These are phyloP conservation scores for Colletotrichum tanaceti DNA, from an alignment of 2,329 filamentous ascomycete species.

Conservation along the genomic window DNA sequence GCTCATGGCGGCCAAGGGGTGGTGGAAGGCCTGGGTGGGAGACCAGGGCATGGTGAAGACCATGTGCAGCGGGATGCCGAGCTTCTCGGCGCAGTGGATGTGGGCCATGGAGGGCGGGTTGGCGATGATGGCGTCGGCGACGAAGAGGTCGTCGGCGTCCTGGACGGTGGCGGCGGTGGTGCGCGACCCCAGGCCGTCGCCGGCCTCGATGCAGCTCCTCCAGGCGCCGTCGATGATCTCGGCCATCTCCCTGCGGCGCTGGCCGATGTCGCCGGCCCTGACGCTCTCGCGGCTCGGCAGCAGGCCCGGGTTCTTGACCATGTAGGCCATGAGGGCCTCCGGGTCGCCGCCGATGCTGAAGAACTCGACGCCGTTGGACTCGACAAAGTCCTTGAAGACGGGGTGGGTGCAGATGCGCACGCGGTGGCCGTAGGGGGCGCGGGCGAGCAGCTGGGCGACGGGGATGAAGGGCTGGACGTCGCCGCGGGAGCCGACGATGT, in stretches of 20 bases:
- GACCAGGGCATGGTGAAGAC: slow-evolving; percentile 78
- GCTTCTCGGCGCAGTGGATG: slow-evolving; percentile 62
- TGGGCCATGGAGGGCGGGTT: slow-evolving; percentile 65
- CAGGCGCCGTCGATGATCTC: slow-evolving; percentile 54
- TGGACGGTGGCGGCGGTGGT: slow-evolving; percentile 46
- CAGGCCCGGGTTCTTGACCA: slow-evolving; percentile 55
- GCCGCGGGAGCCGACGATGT: slow-evolving; percentile 49
- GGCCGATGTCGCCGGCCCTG: slow-evolving; percentile 51
- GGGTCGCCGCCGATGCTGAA: slow-evolving; percentile 69
- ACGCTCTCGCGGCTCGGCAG: slow-evolving; percentile 52
- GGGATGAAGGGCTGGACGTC: slow-evolving; percentile 67
- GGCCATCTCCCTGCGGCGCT: slow-evolving; percentile 51
- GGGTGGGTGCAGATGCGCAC: slow-evolving; percentile 68
- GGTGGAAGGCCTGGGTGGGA: slow-evolving; percentile 75
- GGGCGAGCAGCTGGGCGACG: slow-evolving; percentile 59
- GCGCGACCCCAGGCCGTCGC: slow-evolving; percentile 47
- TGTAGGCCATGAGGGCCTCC: slow-evolving; percentile 58
- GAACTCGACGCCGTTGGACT: slow-evolving; percentile 65
- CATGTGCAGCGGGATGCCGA: slow-evolving; percentile 62
- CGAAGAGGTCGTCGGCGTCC: slow-evolving; percentile 54
- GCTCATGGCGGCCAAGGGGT: slow-evolving; percentile 72
- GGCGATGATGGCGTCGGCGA: slow-evolving; percentile 66
- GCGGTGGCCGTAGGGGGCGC: slow-evolving; percentile 59
- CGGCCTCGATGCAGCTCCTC: slow-evolving; percentile 53
- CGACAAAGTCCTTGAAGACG: slow-evolving; percentile 65